Conservation (phyloP, 306 rosid genomes). For the Quercus rubra region DNA sequence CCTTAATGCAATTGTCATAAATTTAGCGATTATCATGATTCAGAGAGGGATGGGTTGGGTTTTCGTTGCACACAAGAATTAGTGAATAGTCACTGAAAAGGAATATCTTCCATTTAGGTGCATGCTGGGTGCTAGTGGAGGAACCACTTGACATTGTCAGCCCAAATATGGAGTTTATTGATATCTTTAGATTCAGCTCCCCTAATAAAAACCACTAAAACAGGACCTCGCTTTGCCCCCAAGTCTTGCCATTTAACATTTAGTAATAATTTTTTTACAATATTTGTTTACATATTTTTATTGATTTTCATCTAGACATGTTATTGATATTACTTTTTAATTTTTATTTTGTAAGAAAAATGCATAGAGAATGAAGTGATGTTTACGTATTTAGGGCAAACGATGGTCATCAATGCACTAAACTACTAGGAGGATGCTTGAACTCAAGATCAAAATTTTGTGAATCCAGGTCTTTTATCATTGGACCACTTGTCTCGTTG, state of each 20-base stretch:
- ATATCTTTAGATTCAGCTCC: conserved; percentile 19
- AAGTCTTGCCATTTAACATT: neutral
- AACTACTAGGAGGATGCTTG: too few species aligned
- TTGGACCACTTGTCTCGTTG: too few species aligned
- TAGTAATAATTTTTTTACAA: too few species aligned
- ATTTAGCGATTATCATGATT: conserved; percentile 36
- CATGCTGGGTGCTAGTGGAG: conserved; percentile 46
- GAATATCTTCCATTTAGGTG: conserved; percentile 51
- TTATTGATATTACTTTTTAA: too few species aligned
- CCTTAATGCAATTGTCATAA: conserved; percentile 44
- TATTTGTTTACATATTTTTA: too few species aligned
- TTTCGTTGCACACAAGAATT: conserved; percentile 36
- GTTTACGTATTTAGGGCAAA: too few species aligned
- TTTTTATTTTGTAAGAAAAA: too few species aligned
- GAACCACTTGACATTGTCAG: conserved; percentile 53
- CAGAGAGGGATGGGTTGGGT: conserved; percentile 35
- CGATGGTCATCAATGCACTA: too few species aligned
- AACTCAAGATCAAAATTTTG: too few species aligned
- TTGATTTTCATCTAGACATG: too few species aligned
- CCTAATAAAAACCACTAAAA: neutral
- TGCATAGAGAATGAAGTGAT: too few species aligned
- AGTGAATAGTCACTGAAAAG: conserved; percentile 31
- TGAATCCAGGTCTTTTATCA: too few species aligned
- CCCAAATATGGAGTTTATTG: conserved; percentile 43
- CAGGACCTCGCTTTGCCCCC: neutral